A percentile compares a stretch with the other conserved stretches of the same genome.
phyloP scores from a whole-genome alignment of 768 basidiomycete genomes.

The Piloderma croceum region DNA sequence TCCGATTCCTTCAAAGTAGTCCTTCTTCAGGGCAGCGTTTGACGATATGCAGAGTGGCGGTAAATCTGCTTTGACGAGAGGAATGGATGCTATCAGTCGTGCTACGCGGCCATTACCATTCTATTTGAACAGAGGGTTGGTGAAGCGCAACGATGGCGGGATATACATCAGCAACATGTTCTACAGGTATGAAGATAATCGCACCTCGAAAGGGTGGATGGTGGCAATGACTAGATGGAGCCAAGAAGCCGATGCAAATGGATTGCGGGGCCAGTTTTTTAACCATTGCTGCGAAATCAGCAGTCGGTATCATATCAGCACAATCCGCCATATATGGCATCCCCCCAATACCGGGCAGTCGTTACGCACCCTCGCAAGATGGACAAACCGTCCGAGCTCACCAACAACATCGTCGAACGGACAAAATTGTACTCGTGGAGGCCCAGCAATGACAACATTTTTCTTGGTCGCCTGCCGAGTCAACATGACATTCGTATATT shows the following conservation, averaged over 20 bases:
- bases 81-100: constrained; percentile 28
- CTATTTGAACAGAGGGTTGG: constrained; percentile 9
- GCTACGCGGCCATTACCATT: constrained; percentile 33
- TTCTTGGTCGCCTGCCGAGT: background rate
- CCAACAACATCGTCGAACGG: background rate
- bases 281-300: constrained; percentile 27
- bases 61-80: constrained; percentile 27
- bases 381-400: background rate
- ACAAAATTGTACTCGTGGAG: background rate
- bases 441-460: background rate
- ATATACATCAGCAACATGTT: too few species aligned
- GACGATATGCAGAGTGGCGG: constrained; percentile 23
- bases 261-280: constrained; percentile 29
- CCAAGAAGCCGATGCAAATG: constrained; percentile 33
- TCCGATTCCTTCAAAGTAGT: background rate
- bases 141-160: background rate
- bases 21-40: background rate
- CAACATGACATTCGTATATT: background rate
- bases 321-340: too few species aligned
- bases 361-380: background rate
- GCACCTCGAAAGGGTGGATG: constrained; percentile 31
- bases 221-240: constrained; percentile 29
- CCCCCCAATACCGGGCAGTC: background rate
- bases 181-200: constrained; percentile 1
- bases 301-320: background rate